phyloP scores from a whole-genome alignment of 2,329 filamentous ascomycete genomes.

The Capronia epimyces region DNA sequence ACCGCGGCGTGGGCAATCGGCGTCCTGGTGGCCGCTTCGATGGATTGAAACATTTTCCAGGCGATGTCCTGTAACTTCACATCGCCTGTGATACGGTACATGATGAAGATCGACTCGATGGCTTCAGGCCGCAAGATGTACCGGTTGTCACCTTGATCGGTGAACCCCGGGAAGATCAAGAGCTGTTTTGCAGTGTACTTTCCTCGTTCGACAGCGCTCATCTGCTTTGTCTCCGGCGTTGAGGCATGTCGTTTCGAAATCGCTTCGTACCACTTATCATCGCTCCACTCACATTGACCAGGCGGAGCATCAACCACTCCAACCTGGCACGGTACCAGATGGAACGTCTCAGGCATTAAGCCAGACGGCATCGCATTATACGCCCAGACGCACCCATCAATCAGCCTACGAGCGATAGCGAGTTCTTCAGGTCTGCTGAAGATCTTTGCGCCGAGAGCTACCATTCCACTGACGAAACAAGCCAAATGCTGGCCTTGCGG shows the following conservation, averaged over 20 bases:
- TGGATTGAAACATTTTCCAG: slow-evolving; percentile 48
- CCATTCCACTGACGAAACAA: slow-evolving; percentile 67
- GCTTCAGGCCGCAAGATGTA: slow-evolving; percentile 62
- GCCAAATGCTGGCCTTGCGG: slow-evolving; percentile 55
- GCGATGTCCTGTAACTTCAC: slow-evolving; percentile 42
- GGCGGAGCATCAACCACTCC: slow-evolving; percentile 35
- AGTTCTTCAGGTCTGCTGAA: slow-evolving; percentile 53
- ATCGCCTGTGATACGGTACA: slow-evolving; percentile 57
- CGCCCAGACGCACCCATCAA: slow-evolving; percentile 59
- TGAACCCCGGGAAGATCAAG: slow-evolving; percentile 51
- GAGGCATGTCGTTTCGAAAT: slow-evolving; percentile 26
- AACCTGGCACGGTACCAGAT: slow-evolving; percentile 41
- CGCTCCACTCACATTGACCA: slow-evolving; percentile 39
- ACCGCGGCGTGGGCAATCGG: slow-evolving; percentile 42
- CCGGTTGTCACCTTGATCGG: slow-evolving; percentile 49
- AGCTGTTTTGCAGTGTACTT: slow-evolving; percentile 35
- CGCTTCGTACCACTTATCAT: slow-evolving; percentile 33
- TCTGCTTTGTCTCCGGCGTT: slow-evolving; percentile 3
- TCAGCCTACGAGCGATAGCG: slow-evolving; percentile 52
- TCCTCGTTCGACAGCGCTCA: slow-evolving; percentile 31
- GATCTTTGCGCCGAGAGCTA: slow-evolving; percentile 61
- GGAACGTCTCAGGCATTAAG: slow-evolving; percentile 58
- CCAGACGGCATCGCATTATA: slow-evolving; percentile 55
- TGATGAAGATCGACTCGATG: slow-evolving; percentile 57
- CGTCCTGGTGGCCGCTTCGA: slow-evolving; percentile 42